A percentile compares a stretch with the other conserved stretches of the same genome.
phyloP scores from a whole-genome alignment of 495 filamentous ascomycete species.

The Wilcoxina mikolae region DNA sequence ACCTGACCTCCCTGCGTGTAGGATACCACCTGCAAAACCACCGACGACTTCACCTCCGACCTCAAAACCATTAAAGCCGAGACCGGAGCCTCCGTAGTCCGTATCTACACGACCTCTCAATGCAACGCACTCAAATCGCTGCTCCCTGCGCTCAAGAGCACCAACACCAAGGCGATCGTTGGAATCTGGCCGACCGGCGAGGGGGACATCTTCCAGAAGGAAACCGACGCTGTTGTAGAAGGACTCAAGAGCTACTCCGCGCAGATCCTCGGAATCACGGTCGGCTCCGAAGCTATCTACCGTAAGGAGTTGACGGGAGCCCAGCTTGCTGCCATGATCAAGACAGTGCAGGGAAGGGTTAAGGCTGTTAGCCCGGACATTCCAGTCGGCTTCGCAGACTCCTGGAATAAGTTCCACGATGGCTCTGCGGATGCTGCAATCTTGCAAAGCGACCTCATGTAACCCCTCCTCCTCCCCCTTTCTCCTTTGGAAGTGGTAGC shows the following conservation, averaged over 20 bases:
- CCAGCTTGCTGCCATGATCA: slow-evolving; percentile 48
- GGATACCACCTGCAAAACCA: slow-evolving; percentile 46
- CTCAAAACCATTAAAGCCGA: slow-evolving; percentile 31
- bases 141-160: slow-evolving; percentile 55
- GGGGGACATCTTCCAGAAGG: slow-evolving; percentile 47
- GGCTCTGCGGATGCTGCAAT: slow-evolving; percentile 57
- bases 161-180: slow-evolving; percentile 59
- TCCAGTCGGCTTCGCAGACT: slow-evolving; percentile 58
- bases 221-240: slow-evolving; percentile 43
- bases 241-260: slow-evolving; percentile 39
- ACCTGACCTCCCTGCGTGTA: slow-evolving; percentile 10
- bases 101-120: slow-evolving; percentile 54
- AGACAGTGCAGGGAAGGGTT: slow-evolving; percentile 42
- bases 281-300: slow-evolving; percentile 66
- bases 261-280: slow-evolving; percentile 57
- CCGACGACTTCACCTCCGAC: slow-evolving; percentile 50
- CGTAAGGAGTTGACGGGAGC: slow-evolving; percentile 52
- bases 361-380: slow-evolving; percentile 33
- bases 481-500: background rate
- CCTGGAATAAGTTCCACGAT: slow-evolving; percentile 68
- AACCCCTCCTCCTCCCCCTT: slow-evolving; percentile 15
- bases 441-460: slow-evolving; percentile 48
- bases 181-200: slow-evolving; percentile 64
- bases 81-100: slow-evolving; percentile 37
- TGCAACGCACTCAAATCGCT: slow-evolving; percentile 48